Percentiles rank a stretch among this genome's conserved stretches.
These are phyloP conservation scores for Lodderomyces pseudojiufengensis DNA, from an alignment of 1,139 yeast genomes.

Conservation along the genomic window DNA sequence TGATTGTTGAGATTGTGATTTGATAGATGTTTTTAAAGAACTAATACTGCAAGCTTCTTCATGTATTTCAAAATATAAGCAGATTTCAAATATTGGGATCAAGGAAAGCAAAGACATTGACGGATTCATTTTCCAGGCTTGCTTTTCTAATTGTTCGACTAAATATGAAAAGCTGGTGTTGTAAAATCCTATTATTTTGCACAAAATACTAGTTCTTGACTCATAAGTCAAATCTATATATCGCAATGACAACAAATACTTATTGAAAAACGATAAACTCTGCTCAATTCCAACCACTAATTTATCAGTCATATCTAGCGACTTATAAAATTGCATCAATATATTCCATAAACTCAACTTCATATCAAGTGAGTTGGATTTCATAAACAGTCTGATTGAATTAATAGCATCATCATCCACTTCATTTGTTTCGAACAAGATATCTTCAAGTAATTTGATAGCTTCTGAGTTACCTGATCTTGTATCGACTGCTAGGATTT, in stretches of 20 bases:
- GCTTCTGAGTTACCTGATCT: slow-evolving; percentile 42
- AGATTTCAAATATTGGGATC: slow-evolving; percentile 29
- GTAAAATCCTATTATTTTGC: slow-evolving; percentile 31
- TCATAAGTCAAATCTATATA: slow-evolving; percentile 7
- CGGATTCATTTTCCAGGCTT: slow-evolving; percentile 22
- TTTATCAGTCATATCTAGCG: slow-evolving; percentile 32
- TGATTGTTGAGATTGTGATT: slow-evolving; percentile 26
- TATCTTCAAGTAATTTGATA: slow-evolving; percentile 51
- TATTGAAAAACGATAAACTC: slow-evolving; percentile 33
- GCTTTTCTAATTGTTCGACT: slow-evolving; percentile 18
- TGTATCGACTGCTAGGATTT: slow-evolving; percentile 42
- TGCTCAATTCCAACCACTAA: slow-evolving; percentile 55
- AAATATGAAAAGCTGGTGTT: slow-evolving; percentile 26
- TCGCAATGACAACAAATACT: slow-evolving; percentile 16
- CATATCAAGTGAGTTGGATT: slow-evolving; percentile 61
- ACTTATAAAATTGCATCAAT: slow-evolving; percentile 57
- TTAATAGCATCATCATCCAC: slow-evolving; percentile 21
- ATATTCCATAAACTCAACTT: slow-evolving; percentile 74
- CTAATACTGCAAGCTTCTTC: slow-evolving; percentile 49
- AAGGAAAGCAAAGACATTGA: slow-evolving; percentile 6
- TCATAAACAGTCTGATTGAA: slow-evolving; percentile 59
- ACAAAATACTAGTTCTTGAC: slow-evolving; percentile 19
- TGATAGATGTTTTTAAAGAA: slow-evolving; percentile 28
- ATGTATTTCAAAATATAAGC: slow-evolving; percentile 44
- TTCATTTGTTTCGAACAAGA: slow-evolving; percentile 29